Conservation (phyloP, 2,329 filamentous ascomycete genomes). For the Shiraia sp. region DNA sequence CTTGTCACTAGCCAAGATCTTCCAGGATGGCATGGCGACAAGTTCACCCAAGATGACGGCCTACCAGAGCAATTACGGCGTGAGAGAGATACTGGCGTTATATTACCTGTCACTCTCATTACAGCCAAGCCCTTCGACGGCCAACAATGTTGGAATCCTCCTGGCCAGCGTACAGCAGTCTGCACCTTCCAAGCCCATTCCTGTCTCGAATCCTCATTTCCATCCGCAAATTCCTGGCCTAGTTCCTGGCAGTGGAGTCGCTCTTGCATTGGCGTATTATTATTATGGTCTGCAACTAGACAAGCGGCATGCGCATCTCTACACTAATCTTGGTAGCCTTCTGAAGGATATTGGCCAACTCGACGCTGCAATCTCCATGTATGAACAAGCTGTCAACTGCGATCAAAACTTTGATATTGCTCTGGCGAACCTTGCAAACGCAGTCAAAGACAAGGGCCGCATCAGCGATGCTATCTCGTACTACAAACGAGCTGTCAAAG, state of each 20-base stretch:
- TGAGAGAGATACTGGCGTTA: conserved; percentile 88
- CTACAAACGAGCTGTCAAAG: conserved; percentile 84
- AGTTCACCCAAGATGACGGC: conserved; percentile 59
- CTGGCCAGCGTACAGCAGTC: conserved; percentile 90
- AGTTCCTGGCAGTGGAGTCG: conserved; percentile 80
- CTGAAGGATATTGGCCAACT: conserved; percentile 96
- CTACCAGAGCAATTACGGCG: conserved; percentile 69
- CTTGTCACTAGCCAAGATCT: conserved; percentile 93
- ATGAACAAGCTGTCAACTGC: conserved; percentile 89
- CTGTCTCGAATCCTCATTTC: conserved; percentile 43
- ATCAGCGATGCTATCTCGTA: conserved; percentile 91
- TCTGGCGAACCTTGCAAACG: conserved; percentile 93
- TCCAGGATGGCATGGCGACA: conserved; percentile 91
- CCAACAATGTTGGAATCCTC: conserved; percentile 96
- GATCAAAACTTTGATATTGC: conserved; percentile 97
- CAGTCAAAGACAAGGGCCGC: conserved; percentile 93
- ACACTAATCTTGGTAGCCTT: conserved; percentile 93
- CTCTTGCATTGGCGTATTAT: conserved; percentile 89
- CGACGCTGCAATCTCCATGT: conserved; percentile 92
- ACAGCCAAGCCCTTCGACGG: conserved; percentile 94
- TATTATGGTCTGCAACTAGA: conserved; percentile 90
- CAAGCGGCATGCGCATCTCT: conserved; percentile 87
- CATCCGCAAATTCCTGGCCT: conserved; percentile 71
- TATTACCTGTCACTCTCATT: conserved; percentile 95
- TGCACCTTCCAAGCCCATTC: conserved; percentile 47